Evolutionary conservation across 805 yeast species (phyloP).

Genomic region (Candida silvicultrix): DNA sequence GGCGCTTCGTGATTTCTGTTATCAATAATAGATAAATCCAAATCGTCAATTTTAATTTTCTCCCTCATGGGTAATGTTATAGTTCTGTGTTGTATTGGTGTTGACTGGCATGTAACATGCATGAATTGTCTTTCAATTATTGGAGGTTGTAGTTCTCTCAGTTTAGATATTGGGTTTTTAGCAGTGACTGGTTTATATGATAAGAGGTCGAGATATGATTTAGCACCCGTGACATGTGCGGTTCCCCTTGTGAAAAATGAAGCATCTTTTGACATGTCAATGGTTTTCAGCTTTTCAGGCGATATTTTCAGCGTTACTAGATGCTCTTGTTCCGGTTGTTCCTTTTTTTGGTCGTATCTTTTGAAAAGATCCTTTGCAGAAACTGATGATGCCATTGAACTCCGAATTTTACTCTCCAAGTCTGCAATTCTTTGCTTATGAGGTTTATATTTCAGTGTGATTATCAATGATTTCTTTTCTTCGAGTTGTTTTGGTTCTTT

Average conservation of each 20-base stretch:
- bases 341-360: conserved; percentile 2
- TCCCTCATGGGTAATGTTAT: conserved; percentile 1
- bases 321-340: not conserved
- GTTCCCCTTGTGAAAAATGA: not conserved
- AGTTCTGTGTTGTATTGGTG: conserved; percentile 2
- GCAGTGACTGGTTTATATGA: conserved; percentile 1
- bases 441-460: conserved; percentile 15
- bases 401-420: conserved; percentile 17
- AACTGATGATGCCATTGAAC: conserved; percentile 6
- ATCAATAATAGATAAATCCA: not conserved
- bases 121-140: conserved; percentile 5
- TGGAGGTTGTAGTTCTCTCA: conserved; percentile 14
- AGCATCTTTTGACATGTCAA: not conserved
- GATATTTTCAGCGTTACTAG: not conserved
- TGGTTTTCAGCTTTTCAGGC: not conserved
- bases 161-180: conserved; percentile 14
- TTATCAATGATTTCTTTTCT: conserved; percentile 7
- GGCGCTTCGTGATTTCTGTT: not conserved
- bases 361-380: conserved; percentile 15
- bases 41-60: not conserved
- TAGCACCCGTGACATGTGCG: not conserved
- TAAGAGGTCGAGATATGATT: conserved; percentile 8
- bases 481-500: conserved; percentile 5
- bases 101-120: conserved; percentile 9
- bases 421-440: conserved; percentile 11